Conservation (phyloP, 805 yeast species). For the Wickerhamomyces strasburgensis region DNA sequence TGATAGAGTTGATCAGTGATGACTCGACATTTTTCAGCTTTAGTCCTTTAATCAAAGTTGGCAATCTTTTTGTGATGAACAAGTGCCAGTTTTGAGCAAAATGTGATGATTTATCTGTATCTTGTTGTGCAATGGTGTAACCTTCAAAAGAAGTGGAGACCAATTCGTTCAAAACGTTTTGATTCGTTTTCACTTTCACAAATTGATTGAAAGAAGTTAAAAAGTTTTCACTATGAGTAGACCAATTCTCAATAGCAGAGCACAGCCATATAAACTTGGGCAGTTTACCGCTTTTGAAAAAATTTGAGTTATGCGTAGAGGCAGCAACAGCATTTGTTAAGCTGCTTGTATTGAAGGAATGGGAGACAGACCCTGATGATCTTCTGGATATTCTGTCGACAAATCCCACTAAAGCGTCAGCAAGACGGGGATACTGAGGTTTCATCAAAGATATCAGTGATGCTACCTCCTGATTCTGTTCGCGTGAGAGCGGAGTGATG, state of each 20-base stretch:
- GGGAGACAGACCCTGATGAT: constrained; percentile 14
- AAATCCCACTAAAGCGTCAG: constrained; percentile 11
- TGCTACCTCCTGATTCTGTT: constrained; percentile 9
- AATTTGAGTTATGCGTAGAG: constrained; percentile 15
- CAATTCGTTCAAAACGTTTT: constrained; percentile 33
- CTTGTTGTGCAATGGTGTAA: constrained; percentile 32
- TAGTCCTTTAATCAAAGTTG: constrained; percentile 36
- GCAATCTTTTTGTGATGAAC: constrained; percentile 42
- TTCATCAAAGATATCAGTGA: constrained; percentile 8
- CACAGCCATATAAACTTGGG: constrained; percentile 33
- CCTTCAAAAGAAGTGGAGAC: constrained; percentile 42
- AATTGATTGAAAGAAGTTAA: constrained; percentile 29
- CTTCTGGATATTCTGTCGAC: constrained; percentile 13
- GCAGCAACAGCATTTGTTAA: neutral
- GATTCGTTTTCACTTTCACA: constrained; percentile 26
- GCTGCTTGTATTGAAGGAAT: constrained; percentile 6
- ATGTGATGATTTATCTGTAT: constrained; percentile 29
- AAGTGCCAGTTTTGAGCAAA: constrained; percentile 39
- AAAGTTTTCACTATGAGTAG: constrained; percentile 26
- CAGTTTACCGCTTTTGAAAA: constrained; percentile 20
- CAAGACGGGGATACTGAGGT: constrained; percentile 2
- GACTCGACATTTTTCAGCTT: constrained; percentile 25
- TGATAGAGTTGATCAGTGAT: constrained; percentile 25
- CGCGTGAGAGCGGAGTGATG: constrained; percentile 3
- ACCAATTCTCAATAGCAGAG: constrained; percentile 32